Evolutionary conservation across 1,284 basidiomycete genomes (phyloP), one percentile per base, ranked within the genome.

Genomic region (Trametes sp.): DNA sequence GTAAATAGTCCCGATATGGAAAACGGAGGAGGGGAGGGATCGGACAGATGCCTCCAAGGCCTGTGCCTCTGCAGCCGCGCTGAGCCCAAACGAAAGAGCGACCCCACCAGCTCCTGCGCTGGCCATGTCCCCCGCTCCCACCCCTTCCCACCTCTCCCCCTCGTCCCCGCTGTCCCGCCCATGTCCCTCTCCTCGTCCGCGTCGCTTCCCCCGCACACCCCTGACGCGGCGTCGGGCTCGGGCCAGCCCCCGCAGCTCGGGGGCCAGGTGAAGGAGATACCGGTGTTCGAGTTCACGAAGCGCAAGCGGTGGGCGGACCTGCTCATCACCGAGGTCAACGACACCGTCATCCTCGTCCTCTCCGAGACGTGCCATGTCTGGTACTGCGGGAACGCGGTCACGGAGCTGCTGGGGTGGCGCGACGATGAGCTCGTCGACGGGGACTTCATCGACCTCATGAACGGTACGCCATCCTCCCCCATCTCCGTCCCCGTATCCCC

Each of bases 261-360:
- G 0, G 61, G 60, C 55, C 65, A 60, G 23, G 45, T 41, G 19
- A 66, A 64, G 55, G 67, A 69, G 62, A 56, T 64, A 21, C 69
- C 66, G 11, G 61, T 81, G 14, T 93, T 88, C 69, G 92, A 95
- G 73, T 95, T 95, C 73, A 93, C 91, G 0, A 93, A 91, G 73
- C 81, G 93, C 63, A 94, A 94, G 75, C 85, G 90, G 63, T 95
- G 93, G 93, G 88, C 88, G 11, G 92, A 95, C 74, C 81, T 94
- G n/a, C 81, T 94, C 44, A 77, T 92, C 63, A 83, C 86, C 2
- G 93, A 94, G 72, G 82, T 93, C 46, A 87, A 89, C 49, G 93
- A 94, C 67, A 85, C 83, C 24, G 83, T 93, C 71, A 78, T 87
- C 44, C 81, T 95, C 69, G 79, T 95, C 44, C 80, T 95, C 57